phyloP scores from a whole-genome alignment of 495 filamentous ascomycete species.

The Podospora pseudocomata region DNA sequence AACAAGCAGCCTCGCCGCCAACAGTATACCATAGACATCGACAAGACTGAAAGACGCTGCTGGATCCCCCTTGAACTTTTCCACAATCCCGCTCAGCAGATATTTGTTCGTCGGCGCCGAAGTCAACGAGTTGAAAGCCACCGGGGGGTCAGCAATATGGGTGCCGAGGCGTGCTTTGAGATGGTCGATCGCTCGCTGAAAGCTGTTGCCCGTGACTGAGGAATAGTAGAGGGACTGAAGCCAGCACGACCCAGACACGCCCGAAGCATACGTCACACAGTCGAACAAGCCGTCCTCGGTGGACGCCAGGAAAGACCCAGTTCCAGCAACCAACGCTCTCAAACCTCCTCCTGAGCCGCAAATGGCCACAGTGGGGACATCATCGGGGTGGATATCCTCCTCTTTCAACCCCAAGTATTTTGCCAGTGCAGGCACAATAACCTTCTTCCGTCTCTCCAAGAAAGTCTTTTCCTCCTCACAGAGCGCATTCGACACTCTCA shows the following conservation, averaged over 20 bases:
- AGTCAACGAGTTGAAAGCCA: conserved; percentile 69
- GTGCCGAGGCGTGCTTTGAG: conserved; percentile 77
- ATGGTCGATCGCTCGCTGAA: conserved; percentile 70
- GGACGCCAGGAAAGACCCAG: conserved; percentile 75
- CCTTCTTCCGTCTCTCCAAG: conserved; percentile 56
- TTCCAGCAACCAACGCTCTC: conserved; percentile 82
- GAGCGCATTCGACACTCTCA: conserved; percentile 77
- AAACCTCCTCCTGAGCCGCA: conserved; percentile 91
- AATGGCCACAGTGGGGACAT: conserved; percentile 88
- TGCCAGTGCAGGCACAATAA: conserved; percentile 68
- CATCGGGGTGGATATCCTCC: conserved; percentile 80
- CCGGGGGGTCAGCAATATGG: conserved; percentile 89
- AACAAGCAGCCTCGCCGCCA: conserved; percentile 79
- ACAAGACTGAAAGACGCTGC: conserved; percentile 83
- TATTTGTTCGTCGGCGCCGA: conserved; percentile 88
- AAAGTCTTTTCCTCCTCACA: conserved; percentile 81
- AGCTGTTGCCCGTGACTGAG: conserved; percentile 62
- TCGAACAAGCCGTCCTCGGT: conserved; percentile 85
- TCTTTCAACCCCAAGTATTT: conserved; percentile 74
- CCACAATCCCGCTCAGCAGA: conserved; percentile 80
- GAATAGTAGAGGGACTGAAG: conserved; percentile 86
- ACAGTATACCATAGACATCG: conserved; percentile 82
- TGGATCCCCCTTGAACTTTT: conserved; percentile 81
- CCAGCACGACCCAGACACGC: conserved; percentile 95
- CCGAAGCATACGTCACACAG: conserved; percentile 89